phyloP scores from a whole-genome alignment of 139 green algal species.

The Chloropicon primus region DNA sequence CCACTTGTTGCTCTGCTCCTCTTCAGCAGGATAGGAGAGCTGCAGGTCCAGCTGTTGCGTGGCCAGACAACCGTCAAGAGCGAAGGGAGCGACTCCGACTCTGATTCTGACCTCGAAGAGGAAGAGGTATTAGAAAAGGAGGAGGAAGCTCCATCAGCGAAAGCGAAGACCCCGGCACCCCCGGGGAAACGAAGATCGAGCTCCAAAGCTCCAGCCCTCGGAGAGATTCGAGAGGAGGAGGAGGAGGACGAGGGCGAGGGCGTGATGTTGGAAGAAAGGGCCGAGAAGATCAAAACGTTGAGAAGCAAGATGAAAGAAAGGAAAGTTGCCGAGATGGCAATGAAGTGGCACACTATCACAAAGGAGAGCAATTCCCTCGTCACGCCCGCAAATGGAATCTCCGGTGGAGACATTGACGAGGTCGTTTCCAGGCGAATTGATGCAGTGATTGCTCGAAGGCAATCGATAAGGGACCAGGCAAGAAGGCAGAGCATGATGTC shows the following conservation, averaged over 20 bases:
- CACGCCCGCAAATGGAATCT: neutral
- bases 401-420: neutral
- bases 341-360: neutral
- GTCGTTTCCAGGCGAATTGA: neutral
- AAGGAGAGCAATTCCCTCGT: neutral
- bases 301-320: neutral
- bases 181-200: too few relatives aligned
- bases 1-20: neutral
- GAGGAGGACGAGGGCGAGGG: neutral
- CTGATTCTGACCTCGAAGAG: neutral
- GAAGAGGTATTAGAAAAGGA: neutral
- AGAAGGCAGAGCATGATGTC: neutral
- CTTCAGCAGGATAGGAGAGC: neutral
- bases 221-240: neutral
- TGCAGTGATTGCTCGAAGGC: neutral
- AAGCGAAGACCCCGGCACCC: too few relatives aligned
- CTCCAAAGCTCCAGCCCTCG: neutral
- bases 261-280: too few relatives aligned
- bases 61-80: neutral
- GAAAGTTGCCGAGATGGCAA: neutral
- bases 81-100: too few relatives aligned
- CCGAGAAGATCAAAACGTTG: neutral
- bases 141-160: neutral
- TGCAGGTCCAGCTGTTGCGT: neutral
- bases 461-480: neutral